These are phyloP conservation scores for Botryotinia calthae DNA, from an alignment of 2,329 filamentous ascomycete genomes.

Conservation along the genomic window DNA sequence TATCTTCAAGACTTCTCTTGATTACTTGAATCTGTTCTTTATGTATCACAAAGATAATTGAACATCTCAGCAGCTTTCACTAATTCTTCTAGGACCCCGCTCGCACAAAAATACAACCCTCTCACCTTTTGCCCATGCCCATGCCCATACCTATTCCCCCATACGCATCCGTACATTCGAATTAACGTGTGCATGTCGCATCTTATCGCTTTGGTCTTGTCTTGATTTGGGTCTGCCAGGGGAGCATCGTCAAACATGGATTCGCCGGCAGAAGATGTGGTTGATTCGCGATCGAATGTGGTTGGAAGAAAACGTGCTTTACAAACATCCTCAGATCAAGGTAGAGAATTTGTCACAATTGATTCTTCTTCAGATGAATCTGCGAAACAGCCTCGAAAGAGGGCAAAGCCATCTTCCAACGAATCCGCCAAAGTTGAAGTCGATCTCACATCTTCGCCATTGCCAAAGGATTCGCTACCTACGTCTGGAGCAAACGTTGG, in stretches of 20 bases:
- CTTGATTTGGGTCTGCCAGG: neutral
- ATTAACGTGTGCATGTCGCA: neutral
- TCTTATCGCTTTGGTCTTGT: neutral
- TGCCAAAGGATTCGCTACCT: neutral
- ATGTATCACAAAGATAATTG: neutral
- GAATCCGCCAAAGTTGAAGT: neutral
- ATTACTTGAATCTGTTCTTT: neutral
- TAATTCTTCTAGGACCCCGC: conserved; percentile 18
- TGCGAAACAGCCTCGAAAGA: conserved; percentile 8
- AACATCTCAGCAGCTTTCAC: conserved; percentile 9
- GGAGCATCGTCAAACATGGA: conserved; percentile 3
- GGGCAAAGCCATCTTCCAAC: conserved; percentile 2
- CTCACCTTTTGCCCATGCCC: neutral
- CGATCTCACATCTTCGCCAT: conserved; percentile 7
- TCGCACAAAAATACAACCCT: neutral
- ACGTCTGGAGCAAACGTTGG: conserved; percentile 3
- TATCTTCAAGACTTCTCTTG: neutral
- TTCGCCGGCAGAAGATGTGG: conserved; percentile 7
- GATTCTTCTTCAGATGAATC: conserved; percentile 21
- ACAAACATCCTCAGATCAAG: conserved; percentile 8
- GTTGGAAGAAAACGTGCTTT: conserved; percentile 19
- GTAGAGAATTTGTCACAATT: conserved; percentile 6
- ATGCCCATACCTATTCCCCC: neutral
- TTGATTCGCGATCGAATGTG: conserved; percentile 15
- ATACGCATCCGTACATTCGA: neutral